Base-by-base conservation (phyloP, 768 basidiomycete species). In the Boletus vinaceobasis region DNA sequence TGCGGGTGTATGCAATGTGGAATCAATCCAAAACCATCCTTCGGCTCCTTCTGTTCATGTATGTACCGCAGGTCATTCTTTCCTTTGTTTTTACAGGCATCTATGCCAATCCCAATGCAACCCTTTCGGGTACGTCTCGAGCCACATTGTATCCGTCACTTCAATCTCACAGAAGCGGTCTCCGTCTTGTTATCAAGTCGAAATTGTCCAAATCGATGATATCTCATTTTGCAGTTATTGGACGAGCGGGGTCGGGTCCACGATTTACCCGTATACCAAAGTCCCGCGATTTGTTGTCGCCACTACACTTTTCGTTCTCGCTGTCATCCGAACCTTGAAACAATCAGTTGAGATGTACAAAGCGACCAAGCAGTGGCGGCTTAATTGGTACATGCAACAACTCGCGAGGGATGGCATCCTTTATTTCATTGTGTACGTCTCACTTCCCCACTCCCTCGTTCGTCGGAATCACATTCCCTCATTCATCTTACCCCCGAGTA, bases 341-440 rank as follows among this genome's bases (percentile, higher is more conserved):
- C n/a, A n/a, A n/a, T n/a, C n/a, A n/a, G n/a, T n/a, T n/a, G n/a
- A n/a, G n/a, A n/a, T n/a, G n/a, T n/a, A 61, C 48, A 27, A 32
- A 5, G 39, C 37, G 10, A 60, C 60, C 5, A 57, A 50, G 32
- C 52, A n/a, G 10, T 61, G 60, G 60, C 48, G 47, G 7, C 36
- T 27, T 13, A 61, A 62, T 35, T n/a, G 19, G 29, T 61, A 58
- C 42, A 50, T 57, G 19, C 23, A 31, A 17, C 51, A 23, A 3
- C 31, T 61, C 1, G 10, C 26, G 15, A 53, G 11, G 8, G 60
- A 62, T 21, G 60, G 60, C 3, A 29, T 39, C 0, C 13, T 45
- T n/a, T 61, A 54, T 27, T 61, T 61, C 15, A 17, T 43, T n/a
- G 27, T 29, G 43, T 44, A 29, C 27, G 17, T n/a, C 10, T 5